Evolutionary conservation across 2,329 filamentous ascomycete genomes (phyloP).

Genomic region (Magnaporthiopsis incrustans): DNA sequence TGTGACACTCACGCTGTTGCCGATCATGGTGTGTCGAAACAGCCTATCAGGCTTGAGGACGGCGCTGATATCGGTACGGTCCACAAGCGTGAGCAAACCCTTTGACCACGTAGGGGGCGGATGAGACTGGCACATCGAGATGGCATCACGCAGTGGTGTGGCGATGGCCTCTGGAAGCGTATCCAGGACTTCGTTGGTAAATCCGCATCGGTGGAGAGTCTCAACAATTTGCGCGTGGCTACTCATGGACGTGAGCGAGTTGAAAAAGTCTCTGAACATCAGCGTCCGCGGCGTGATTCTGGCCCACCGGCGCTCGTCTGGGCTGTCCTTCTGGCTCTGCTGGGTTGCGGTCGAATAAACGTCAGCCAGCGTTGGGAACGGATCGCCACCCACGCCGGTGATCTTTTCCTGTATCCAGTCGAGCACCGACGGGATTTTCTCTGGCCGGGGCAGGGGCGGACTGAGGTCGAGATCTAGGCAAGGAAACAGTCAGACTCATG

Average conservation of each 20-base stretch:
- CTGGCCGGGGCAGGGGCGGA: slow-evolving; percentile 21
- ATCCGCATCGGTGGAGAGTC: slow-evolving; percentile 61
- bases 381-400: slow-evolving; percentile 24
- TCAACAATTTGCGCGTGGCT: slow-evolving; percentile 60
- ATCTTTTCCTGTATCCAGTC: slow-evolving; percentile 46
- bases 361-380: slow-evolving; percentile 35
- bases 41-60: slow-evolving; percentile 45
- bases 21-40: slow-evolving; percentile 15
- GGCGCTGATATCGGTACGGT: slow-evolving; percentile 71
- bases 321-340: slow-evolving; percentile 25
- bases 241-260: slow-evolving; percentile 41
- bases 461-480: slow-evolving; percentile 21
- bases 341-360: slow-evolving; percentile 33
- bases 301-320: slow-evolving; percentile 33
- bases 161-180: slow-evolving; percentile 81
- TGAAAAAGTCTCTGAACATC: slow-evolving; percentile 62
- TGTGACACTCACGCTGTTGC: slow-evolving; percentile 5
- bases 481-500: background rate
- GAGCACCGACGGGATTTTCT: slow-evolving; percentile 29
- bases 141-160: slow-evolving; percentile 72
- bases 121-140: slow-evolving; percentile 74
- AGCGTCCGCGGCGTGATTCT: slow-evolving; percentile 56
- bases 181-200: slow-evolving; percentile 62
- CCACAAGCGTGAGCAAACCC: slow-evolving; percentile 65
- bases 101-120: slow-evolving; percentile 71